These are phyloP conservation scores for Colletotrichum spaethianum DNA, from an alignment of 2,329 filamentous ascomycete genomes.

Conservation along the genomic window DNA sequence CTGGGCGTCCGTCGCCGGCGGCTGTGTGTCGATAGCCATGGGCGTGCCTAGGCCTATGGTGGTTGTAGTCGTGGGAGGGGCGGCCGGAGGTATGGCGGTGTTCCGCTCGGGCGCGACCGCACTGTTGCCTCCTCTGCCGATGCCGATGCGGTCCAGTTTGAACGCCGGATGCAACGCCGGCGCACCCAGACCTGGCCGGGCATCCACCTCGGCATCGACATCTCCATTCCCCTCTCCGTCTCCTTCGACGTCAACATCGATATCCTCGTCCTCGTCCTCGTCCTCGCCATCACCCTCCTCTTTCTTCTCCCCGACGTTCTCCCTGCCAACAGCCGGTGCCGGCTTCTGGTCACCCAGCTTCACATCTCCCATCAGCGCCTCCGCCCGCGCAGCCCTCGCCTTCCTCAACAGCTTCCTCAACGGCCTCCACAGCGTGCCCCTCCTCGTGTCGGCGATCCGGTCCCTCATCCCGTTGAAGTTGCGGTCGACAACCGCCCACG, in stretches of 20 bases:
- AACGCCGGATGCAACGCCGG: conserved; percentile 4
- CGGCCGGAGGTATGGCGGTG: background rate
- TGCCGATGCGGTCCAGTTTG: background rate
- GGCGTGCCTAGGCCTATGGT: background rate
- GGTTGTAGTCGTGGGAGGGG: background rate
- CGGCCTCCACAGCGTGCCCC: conserved; percentile 67
- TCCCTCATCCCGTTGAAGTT: conserved; percentile 60
- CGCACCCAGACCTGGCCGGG: background rate
- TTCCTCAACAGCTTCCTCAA: conserved; percentile 67
- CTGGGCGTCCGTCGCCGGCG: background rate
- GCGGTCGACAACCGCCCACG: conserved; percentile 64
- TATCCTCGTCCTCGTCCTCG: background rate
- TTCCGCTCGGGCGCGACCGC: background rate
- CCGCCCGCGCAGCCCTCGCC: conserved; percentile 58
- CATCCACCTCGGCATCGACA: background rate
- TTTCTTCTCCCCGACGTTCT: background rate
- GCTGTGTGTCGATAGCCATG: conserved; percentile 13
- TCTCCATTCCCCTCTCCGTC: background rate
- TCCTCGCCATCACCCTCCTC: background rate
- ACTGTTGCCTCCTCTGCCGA: background rate
- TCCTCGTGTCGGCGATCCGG: conserved; percentile 63
- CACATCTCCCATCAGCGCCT: conserved; percentile 48
- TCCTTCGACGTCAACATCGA: background rate
- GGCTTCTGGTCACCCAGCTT: conserved; percentile 29
- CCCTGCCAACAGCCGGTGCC: background rate